These are phyloP conservation scores for Agaricus sinodeliciosus DNA, from an alignment of 768 basidiomycete species.

Conservation along the genomic window DNA sequence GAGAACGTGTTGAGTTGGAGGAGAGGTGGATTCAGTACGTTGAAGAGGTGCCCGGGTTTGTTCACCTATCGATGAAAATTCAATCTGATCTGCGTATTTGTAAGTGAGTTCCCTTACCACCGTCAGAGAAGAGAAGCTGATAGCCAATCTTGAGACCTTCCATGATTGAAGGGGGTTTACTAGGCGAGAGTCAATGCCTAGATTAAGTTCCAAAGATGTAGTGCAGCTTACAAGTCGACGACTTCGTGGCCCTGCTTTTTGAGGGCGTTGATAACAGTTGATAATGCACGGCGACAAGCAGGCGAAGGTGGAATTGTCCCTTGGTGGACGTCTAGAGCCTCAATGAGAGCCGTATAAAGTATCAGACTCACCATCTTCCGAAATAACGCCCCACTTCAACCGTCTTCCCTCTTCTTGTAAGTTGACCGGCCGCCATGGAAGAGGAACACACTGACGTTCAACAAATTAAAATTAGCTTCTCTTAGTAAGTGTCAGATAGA, in stretches of 20 bases:
- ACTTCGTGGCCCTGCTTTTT: conserved; percentile 57
- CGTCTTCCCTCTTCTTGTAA: conserved; percentile 41
- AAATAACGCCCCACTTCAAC: conserved; percentile 55
- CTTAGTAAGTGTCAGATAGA: conserved; percentile 17
- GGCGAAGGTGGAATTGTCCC: conserved; percentile 57
- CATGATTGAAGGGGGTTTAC: conserved; percentile 40
- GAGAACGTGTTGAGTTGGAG: conserved; percentile 24
- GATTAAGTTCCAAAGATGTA: not conserved
- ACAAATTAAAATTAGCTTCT: not conserved
- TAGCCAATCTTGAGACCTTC: conserved; percentile 46
- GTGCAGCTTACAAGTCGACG: conserved; percentile 45
- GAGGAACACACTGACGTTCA: conserved; percentile 35
- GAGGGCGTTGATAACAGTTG: conserved; percentile 44
- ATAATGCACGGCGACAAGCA: conserved; percentile 53
- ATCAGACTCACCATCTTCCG: conserved; percentile 48
- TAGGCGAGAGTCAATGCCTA: conserved; percentile 10
- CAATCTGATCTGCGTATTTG: not conserved
- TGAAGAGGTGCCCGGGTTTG: conserved; percentile 32
- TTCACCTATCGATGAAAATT: conserved; percentile 26
- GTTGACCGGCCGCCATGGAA: conserved; percentile 42
- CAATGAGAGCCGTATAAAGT: not conserved
- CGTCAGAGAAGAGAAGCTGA: conserved; percentile 51
- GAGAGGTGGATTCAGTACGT: conserved; percentile 26
- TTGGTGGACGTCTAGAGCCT: conserved; percentile 16
- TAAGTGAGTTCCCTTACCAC: conserved; percentile 29